Evolutionary conservation across 768 basidiomycete species (phyloP).

Genomic region (Kwoniella pini): DNA sequence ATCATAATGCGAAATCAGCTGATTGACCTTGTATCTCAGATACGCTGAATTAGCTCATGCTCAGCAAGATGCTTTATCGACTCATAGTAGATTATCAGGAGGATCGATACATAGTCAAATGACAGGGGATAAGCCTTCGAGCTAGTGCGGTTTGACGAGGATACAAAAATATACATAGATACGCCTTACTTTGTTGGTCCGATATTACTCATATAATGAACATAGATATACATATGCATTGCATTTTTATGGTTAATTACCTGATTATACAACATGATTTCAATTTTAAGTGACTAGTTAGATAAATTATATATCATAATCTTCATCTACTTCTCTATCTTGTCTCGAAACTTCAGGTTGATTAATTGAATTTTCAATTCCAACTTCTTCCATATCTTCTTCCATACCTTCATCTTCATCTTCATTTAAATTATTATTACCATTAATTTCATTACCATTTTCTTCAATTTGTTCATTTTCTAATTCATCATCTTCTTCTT

Average conservation of each 20-base stretch:
- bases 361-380: slow-evolving; percentile 2
- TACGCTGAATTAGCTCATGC: slow-evolving; percentile 77
- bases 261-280: slow-evolving; percentile 25
- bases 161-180: no score
- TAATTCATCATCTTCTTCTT: slow-evolving; percentile 46
- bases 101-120: slow-evolving; percentile 3
- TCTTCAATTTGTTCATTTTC: slow-evolving; percentile 38
- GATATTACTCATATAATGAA: neutral
- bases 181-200: no score
- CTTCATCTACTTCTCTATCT: slow-evolving; percentile 48
- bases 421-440: slow-evolving; percentile 7
- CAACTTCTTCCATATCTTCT: slow-evolving; percentile 50
- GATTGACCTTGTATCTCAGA: no score
- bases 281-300: no score
- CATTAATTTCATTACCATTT: no score
- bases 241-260: slow-evolving; percentile 1
- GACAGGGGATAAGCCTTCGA: neutral
- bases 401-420: slow-evolving; percentile 35
- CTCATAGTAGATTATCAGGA: slow-evolving; percentile 46
- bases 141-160: neutral
- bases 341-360: slow-evolving; percentile 14
- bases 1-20: no score
- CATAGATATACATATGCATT: slow-evolving; percentile 16
- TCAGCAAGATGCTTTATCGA: slow-evolving; percentile 70
- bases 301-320: slow-evolving; percentile 46